Evolutionary conservation across 2,329 filamentous ascomycete species (phyloP), one percentile per base, ranked within the genome.

Genomic region (Pezicula radicicola): DNA sequence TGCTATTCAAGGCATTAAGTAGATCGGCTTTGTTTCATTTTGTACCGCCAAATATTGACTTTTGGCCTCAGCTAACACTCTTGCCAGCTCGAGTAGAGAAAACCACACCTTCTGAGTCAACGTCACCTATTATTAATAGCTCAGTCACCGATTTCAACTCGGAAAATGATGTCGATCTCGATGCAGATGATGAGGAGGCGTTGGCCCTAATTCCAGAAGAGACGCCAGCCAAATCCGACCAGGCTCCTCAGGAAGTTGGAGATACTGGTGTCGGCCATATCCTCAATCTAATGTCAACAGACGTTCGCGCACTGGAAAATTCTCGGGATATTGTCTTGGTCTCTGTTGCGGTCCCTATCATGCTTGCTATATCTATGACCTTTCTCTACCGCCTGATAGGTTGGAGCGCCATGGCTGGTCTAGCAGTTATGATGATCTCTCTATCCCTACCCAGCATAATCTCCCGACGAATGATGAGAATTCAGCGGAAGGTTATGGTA

Each of bases 231-330:
- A 16, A 28, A 16, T 16, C 21, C n/a, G 27, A 15, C 9, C 21
- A 27, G 10, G 27, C 13, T 16, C 10, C 25, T 6, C 5, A 45
- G 12, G 42, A 45, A 12, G 6, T 28, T 16, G 42, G 42, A 12
- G 27, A 45, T 5, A 30, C 42, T 45, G 42, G 42, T 15, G 42
- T 71, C 7, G 78, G 78, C 15, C 71, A 76, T 15, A 63, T 81
- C 43, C 76, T 77, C 13, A 83, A 80, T 51, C 69, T 84, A 49
- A 82, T 83, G 77, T 76, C 79, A 8, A 78, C 78, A 27, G 80
- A 84, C 57, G 71, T 84, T 9, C 79, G 83, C 50, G 76, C 78
- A 27, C 72, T 84, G 30, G 77, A 72, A 52, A 72, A 66, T 25
- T 73, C 77, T 8, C 72, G 79, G 36, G 80, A 84, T 55, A 66